Base-by-base conservation (phyloP, 352 stramenopile species). In the Phytophthora foliorum region DNA sequence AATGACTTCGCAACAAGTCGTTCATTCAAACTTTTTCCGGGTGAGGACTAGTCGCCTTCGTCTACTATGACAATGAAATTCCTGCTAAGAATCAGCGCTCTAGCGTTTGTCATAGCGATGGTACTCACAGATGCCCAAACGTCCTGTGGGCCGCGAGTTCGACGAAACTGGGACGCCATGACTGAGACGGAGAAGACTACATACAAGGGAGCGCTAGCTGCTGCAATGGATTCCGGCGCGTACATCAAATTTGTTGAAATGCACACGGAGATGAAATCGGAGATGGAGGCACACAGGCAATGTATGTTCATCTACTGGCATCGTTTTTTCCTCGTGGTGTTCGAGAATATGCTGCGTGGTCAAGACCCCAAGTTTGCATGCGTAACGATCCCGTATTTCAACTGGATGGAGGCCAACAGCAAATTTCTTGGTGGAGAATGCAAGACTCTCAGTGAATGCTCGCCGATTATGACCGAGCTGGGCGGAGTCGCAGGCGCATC, bases 301-400 rank as follows among this genome's bases (percentile, higher is more conserved):
- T 91, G 83, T 48, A 90, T 92, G 77, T 93, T 93, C 70, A 75
- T 92, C 48, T 92, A 91, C 69, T 95, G 87, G 87, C 85, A 93
- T 57, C 84, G 85, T 1, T 41, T 82, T 11, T 81, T 93, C 36
- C 73, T 95, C 10, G 25, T 81, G 0, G 75, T 56, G n/a, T 95
- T 89, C 50, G 85, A 93, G 60, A 95, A 92, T 70, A 93, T 95
- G 82, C 70, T 95, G 31, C 88, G 88, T 25, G 71, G 56, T 0
- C 77, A 89, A 48, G 81, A 70, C 8, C 0, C 54, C 0, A 21
- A 74, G 46, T 95, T 69, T 29, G 78, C 70, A 17, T 95, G 87
- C 46, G 67, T 93, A 36, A 93, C 85, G 16, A 42, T 95, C 2
- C 87, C 87, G 29, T 93, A 91, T 68, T 95, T 77, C 72, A 85